phyloP scores from a whole-genome alignment of 164 flowering plant species.

The Stephania yunnanensis region DNA sequence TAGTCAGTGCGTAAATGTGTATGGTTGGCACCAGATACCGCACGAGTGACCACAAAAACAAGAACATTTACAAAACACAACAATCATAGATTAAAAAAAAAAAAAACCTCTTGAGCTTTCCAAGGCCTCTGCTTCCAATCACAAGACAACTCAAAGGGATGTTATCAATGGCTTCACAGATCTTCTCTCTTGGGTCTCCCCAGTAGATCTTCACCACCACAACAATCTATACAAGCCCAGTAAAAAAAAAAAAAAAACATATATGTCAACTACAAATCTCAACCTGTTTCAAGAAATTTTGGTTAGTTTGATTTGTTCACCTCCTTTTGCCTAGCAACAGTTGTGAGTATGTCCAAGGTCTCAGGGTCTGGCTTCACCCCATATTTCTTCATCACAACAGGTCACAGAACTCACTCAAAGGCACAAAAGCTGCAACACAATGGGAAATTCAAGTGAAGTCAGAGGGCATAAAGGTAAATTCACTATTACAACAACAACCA shows the following conservation, averaged over 20 bases:
- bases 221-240: conserved; percentile 38
- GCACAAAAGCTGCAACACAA: conserved; percentile 58
- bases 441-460: not conserved
- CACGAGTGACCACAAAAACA: not conserved
- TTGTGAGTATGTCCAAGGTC: conserved; percentile 50
- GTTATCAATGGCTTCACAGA: conserved; percentile 70
- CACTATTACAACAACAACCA: no score
- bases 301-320: conserved; percentile 18
- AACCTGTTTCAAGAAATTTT: not conserved
- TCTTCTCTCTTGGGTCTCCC: conserved; percentile 94
- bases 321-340: conserved; percentile 54
- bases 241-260: not conserved
- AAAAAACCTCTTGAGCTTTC: conserved; percentile 58
- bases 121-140: conserved; percentile 89
- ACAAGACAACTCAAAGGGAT: conserved; percentile 68
- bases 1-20: no score
- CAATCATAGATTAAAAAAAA: not conserved
- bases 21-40: no score
- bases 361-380: conserved; percentile 69
- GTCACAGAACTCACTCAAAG: conserved; percentile 55
- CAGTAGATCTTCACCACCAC: conserved; percentile 78
- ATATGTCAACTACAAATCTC: not conserved
- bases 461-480: not conserved
- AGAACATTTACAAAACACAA: not conserved
- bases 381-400: conserved; percentile 60